These are phyloP conservation scores for Bonia amplexicaulis DNA, from an alignment of 176 grass and related monocot genomes.

Conservation along the genomic window DNA sequence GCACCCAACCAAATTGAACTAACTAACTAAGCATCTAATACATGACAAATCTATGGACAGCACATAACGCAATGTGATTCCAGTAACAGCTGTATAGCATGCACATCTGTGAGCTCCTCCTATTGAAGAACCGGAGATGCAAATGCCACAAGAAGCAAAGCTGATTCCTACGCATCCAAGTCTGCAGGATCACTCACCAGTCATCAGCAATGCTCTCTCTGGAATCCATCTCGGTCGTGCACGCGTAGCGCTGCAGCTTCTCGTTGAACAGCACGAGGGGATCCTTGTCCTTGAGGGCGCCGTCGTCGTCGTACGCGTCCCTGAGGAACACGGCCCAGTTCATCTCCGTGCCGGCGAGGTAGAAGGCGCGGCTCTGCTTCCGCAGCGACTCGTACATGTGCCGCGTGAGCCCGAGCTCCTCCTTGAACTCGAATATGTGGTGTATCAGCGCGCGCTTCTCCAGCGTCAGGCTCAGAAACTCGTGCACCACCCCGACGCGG, in stretches of 20 bases:
- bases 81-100: neutral
- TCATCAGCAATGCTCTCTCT: neutral
- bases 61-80: neutral
- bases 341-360: slow-evolving; percentile 90
- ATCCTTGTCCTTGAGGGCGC: slow-evolving; percentile 69
- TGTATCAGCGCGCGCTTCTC: slow-evolving; percentile 85
- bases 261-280: slow-evolving; percentile 70
- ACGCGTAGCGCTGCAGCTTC: slow-evolving; percentile 62
- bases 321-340: slow-evolving; percentile 83
- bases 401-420: slow-evolving; percentile 68
- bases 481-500: slow-evolving; percentile 71
- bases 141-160: neutral
- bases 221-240: slow-evolving; percentile 37
- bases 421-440: slow-evolving; percentile 92
- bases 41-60: neutral
- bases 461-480: slow-evolving; percentile 76
- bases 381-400: slow-evolving; percentile 66
- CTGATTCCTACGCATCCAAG: neutral
- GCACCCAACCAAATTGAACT: neutral
- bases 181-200: neutral
- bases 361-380: slow-evolving; percentile 79
- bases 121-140: neutral
- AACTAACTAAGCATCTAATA: neutral
- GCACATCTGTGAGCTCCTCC: neutral
- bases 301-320: slow-evolving; percentile 56